Base-by-base conservation (phyloP, 1,284 basidiomycete genomes). In the Mycena sp. region DNA sequence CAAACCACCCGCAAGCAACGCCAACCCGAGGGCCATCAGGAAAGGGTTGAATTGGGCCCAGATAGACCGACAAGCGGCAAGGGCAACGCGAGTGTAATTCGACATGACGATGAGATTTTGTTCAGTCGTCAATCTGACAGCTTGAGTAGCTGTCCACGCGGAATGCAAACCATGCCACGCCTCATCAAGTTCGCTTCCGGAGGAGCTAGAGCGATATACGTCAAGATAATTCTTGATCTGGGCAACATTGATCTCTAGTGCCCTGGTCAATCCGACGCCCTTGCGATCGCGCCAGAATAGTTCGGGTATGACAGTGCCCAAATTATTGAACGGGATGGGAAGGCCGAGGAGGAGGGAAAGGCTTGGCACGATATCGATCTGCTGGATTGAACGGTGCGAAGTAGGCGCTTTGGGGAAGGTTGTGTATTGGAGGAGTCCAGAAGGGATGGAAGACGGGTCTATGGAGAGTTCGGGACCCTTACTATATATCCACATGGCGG, bases 21-120 rank as follows among this genome's bases (percentile, higher is more conserved):
- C 70, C 21, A 92, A 74, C 0, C 90, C 97, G 21, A 91, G 78
- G 3, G 77, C 76, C 82, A 99, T 99, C 12, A 94, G 81, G 0
- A 84, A 72, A 4, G 91, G 80, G 67, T 96, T 94, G 80, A 99
- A 99, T 72, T 94, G 93, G 0, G 98, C 97, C 98, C 98, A 99
- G 54, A 98, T 88, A 23, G 85, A 79, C 7, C 95, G 89, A 69
- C 96, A 96, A 3, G 85, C 84, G 1, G 81, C 79, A 35, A 98
- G 82, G 3, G 92, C 88, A 12, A 83, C 76, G 30, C 89, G 84
- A 25, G 85, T 88, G 71, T 90, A 95, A 25, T 78, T 77, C 57
- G 81, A 80, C 43, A 86, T 74, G 0, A 80, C 73, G 6, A 79
- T 60, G 61, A 84, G 72, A 19, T 76, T 73, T 11, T 75, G 73